Evolutionary conservation across 1,139 yeast species (phyloP).

Genomic region (Pichia sorboxylosa): DNA sequence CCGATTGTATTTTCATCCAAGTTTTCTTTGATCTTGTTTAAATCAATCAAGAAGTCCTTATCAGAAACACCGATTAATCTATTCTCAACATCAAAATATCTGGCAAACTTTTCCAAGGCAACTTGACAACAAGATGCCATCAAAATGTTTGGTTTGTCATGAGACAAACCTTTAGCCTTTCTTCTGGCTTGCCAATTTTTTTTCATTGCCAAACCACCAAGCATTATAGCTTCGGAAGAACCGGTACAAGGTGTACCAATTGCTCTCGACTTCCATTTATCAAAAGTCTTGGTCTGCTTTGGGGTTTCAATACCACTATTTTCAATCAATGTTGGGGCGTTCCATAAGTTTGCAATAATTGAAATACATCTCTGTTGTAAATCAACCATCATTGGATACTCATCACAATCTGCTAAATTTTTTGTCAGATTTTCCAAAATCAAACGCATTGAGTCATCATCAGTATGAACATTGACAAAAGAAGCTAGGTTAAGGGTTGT

Average conservation of each 20-base stretch:
- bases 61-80: slow-evolving; percentile 57
- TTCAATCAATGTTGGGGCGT: slow-evolving; percentile 40
- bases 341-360: slow-evolving; percentile 71
- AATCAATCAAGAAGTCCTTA: slow-evolving; percentile 56
- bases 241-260: slow-evolving; percentile 91
- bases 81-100: slow-evolving; percentile 86
- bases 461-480: slow-evolving; percentile 69
- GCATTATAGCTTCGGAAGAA: slow-evolving; percentile 86
- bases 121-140: slow-evolving; percentile 97
- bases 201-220: slow-evolving; percentile 88
- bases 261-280: slow-evolving; percentile 28
- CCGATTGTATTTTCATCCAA: slow-evolving; percentile 92
- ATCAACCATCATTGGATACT: slow-evolving; percentile 78
- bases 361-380: slow-evolving; percentile 74
- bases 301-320: slow-evolving; percentile 12
- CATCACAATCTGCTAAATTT: slow-evolving; percentile 87
- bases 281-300: slow-evolving; percentile 1
- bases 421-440: slow-evolving; percentile 64
- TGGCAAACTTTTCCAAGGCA: slow-evolving; percentile 86
- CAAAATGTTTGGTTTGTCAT: slow-evolving; percentile 65
- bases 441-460: slow-evolving; percentile 39
- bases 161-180: slow-evolving; percentile 46
- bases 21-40: slow-evolving; percentile 43
- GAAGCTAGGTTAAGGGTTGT: slow-evolving; percentile 81
- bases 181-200: slow-evolving; percentile 71